Conservation (phyloP, 306 rosid genomes). For the Quercus parvula region DNA sequence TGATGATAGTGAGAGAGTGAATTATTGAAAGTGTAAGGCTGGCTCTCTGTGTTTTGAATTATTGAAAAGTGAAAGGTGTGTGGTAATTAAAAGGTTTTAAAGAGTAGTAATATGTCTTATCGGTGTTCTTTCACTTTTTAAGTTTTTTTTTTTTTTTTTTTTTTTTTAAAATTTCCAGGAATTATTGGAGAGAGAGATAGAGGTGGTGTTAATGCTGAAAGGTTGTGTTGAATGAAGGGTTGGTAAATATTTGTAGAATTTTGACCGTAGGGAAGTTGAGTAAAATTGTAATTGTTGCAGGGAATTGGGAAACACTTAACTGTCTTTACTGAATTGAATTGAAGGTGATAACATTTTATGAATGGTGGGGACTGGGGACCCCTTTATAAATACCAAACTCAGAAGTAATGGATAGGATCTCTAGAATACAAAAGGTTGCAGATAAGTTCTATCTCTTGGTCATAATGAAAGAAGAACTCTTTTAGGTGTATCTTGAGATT, state of each 20-base stretch:
- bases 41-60: slow-evolving; percentile 14
- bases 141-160: no score
- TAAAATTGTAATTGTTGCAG: slow-evolving; percentile 9
- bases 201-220: neutral
- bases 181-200: neutral
- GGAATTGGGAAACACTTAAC: slow-evolving; percentile 24
- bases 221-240: neutral
- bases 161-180: neutral
- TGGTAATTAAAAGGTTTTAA: neutral
- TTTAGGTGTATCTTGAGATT: slow-evolving; percentile 17
- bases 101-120: no score
- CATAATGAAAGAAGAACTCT: slow-evolving; percentile 5
- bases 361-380: slow-evolving; percentile 33
- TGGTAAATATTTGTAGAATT: neutral
- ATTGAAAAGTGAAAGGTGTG: neutral
- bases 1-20: slow-evolving; percentile 7
- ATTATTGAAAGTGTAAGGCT: slow-evolving; percentile 26
- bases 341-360: slow-evolving; percentile 11
- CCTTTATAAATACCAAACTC: slow-evolving; percentile 17
- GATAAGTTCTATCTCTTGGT: slow-evolving; percentile 23
- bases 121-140: no score
- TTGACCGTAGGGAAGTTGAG: neutral
- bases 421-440: slow-evolving; percentile 14
- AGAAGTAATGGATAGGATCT: slow-evolving; percentile 32
- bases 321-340: slow-evolving; percentile 19